These are phyloP conservation scores for Bathelium albidoporum DNA, from an alignment of 495 filamentous ascomycete genomes.

Conservation along the genomic window DNA sequence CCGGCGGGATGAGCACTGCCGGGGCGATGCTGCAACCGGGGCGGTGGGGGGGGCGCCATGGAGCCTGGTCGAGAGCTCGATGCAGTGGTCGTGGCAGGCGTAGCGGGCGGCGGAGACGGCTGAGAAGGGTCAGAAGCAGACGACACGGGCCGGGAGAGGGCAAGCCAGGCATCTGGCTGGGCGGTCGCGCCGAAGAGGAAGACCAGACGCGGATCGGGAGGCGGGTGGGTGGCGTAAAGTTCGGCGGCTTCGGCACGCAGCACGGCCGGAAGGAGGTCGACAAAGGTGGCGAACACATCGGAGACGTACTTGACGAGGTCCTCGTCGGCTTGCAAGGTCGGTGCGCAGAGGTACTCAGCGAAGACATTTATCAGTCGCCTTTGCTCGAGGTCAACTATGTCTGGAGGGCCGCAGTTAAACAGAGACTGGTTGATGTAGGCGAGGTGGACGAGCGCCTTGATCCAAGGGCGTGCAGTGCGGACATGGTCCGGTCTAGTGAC, in stretches of 20 bases:
- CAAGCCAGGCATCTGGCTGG: constrained; percentile 24
- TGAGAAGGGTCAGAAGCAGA: background rate
- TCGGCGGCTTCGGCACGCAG: constrained; percentile 16
- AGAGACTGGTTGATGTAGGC: constrained; percentile 11
- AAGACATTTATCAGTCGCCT: too few species aligned
- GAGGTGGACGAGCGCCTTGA: constrained; percentile 5
- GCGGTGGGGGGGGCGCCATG: constrained; percentile 6
- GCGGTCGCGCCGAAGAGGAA: constrained; percentile 24
- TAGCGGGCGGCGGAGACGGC: constrained; percentile 8
- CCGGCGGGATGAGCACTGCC: constrained; percentile 8
- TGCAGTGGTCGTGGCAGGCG: background rate
- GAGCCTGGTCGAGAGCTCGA: background rate
- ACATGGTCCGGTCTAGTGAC: background rate
- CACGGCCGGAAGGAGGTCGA: constrained; percentile 19
- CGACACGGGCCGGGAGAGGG: background rate
- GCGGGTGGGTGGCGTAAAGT: constrained; percentile 7
- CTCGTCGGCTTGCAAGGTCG: constrained; percentile 2
- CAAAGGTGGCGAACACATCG: constrained; percentile 12
- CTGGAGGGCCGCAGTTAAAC: too few species aligned
- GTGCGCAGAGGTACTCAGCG: constrained; percentile 1
- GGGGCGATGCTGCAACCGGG: constrained; percentile 20
- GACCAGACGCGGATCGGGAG: constrained; percentile 17
- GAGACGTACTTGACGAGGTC: constrained; percentile 11
- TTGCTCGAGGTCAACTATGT: too few species aligned
- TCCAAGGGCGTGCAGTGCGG: background rate